Conservation (phyloP, 192 early-diverging fungal species). For the Coemansia umbellata region DNA sequence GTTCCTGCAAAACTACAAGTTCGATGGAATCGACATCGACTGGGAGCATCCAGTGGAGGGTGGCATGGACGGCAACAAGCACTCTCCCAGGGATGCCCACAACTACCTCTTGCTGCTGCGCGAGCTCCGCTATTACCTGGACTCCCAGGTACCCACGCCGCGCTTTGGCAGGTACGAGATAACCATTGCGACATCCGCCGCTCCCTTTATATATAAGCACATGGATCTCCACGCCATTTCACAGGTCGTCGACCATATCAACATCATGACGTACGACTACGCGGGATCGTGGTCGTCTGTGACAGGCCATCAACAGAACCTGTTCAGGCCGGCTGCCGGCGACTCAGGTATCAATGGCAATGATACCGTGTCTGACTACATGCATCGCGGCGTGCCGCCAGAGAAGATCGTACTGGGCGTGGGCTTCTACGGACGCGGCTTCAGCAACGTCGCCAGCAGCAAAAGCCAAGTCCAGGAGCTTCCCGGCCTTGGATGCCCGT, state of each 20-base stretch:
- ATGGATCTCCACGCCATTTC: constrained; percentile 60
- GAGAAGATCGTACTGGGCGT: constrained; percentile 87
- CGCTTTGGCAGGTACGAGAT: constrained; percentile 58
- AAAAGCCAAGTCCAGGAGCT: constrained; percentile 28
- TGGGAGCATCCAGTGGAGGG: constrained; percentile 77
- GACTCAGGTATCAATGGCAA: constrained; percentile 58
- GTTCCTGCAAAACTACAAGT: constrained; percentile 44
- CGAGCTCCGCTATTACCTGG: constrained; percentile 66
- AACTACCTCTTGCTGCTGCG: constrained; percentile 77
- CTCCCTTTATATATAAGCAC: constrained; percentile 59
- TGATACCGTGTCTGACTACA: constrained; percentile 67
- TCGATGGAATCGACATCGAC: constrained; percentile 64
- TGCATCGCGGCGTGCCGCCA: constrained; percentile 69
- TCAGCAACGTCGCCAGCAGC: constrained; percentile 71
- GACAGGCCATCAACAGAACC: constrained; percentile 85
- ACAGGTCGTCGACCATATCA: constrained; percentile 70
- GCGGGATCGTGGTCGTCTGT: constrained; percentile 59
- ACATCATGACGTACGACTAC: constrained; percentile 92
- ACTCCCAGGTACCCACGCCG: constrained; percentile 30
- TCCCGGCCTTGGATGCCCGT: constrained; percentile 58
- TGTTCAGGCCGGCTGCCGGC: constrained; percentile 61
- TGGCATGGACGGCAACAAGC: constrained; percentile 57
- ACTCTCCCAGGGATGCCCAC: constrained; percentile 64
- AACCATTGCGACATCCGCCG: constrained; percentile 65
- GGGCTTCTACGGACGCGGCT: constrained; percentile 91